Evolutionary conservation across 2,329 filamentous ascomycete genomes (phyloP).

Genomic region (Paraphoma sp.): DNA sequence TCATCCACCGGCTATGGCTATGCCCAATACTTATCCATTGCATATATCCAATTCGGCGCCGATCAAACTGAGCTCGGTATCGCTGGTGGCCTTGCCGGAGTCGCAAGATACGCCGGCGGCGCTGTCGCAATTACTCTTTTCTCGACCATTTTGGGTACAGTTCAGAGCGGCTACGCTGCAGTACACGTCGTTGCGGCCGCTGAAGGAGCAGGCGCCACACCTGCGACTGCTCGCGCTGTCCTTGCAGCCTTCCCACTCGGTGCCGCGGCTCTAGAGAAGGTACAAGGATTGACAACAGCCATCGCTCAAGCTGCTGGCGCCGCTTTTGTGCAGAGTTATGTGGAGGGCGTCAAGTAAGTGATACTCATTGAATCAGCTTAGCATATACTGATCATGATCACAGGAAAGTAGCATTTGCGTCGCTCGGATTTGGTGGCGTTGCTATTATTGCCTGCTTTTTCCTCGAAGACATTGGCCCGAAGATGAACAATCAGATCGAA

Average conservation of each 20-base stretch:
- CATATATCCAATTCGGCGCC: not conserved
- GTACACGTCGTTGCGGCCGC: not conserved
- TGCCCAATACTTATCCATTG: not conserved
- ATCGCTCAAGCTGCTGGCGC: not conserved
- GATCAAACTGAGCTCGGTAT: not conserved
- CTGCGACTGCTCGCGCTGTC: not conserved
- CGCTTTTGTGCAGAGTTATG: not conserved
- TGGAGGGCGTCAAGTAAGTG: not conserved
- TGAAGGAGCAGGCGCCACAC: not conserved
- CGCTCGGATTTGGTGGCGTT: not conserved
- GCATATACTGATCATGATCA: not conserved
- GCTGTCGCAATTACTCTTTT: not conserved
- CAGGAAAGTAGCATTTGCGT: not conserved
- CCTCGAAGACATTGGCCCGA: not conserved
- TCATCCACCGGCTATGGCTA: not conserved
- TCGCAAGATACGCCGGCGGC: not conserved
- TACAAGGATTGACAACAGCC: not conserved
- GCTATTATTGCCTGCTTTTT: not conserved
- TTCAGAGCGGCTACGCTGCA: not conserved
- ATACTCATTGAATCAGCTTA: not conserved
- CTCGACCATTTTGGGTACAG: not conserved
- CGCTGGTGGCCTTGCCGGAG: not conserved
- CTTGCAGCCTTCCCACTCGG: not conserved
- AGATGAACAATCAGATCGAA: not conserved
- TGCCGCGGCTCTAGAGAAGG: not conserved